A percentile compares a stretch with the other conserved stretches of the same genome.
Conservation (phyloP, 2,329 filamentous ascomycete species). For the Calonectria fujianensis region DNA sequence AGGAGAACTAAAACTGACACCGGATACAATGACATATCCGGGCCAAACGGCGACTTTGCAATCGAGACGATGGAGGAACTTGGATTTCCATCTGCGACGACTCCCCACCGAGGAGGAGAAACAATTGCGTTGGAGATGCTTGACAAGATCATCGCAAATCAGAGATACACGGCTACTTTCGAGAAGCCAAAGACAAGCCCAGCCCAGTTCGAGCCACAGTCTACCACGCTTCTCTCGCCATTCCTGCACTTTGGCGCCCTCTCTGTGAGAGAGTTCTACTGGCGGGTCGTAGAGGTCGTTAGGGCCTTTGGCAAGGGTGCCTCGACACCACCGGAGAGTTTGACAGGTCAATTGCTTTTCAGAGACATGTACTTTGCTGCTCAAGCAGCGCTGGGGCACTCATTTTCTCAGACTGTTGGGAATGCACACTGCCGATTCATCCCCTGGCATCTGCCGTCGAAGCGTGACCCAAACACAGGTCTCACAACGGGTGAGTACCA, state of each 20-base stretch:
- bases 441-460: slow-evolving; percentile 84
- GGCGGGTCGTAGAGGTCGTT: slow-evolving; percentile 79
- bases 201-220: slow-evolving; percentile 82
- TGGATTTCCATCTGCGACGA: slow-evolving; percentile 79
- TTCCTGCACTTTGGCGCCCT: slow-evolving; percentile 85
- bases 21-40: slow-evolving; percentile 77
- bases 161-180: slow-evolving; percentile 82
- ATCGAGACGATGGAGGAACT: slow-evolving; percentile 83
- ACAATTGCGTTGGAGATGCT: slow-evolving; percentile 76
- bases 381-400: slow-evolving; percentile 79
- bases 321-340: slow-evolving; percentile 79
- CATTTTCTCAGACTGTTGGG: slow-evolving; percentile 78
- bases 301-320: slow-evolving; percentile 73
- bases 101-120: slow-evolving; percentile 83
- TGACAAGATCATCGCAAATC: slow-evolving; percentile 75
- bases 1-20: slow-evolving; percentile 73
- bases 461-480: slow-evolving; percentile 66
- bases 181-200: slow-evolving; percentile 85
- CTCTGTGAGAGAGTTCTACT: slow-evolving; percentile 83
- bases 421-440: slow-evolving; percentile 84
- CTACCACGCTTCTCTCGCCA: slow-evolving; percentile 83
- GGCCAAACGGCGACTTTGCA: slow-evolving; percentile 80
- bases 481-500: slow-evolving; percentile 76
- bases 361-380: slow-evolving; percentile 90
- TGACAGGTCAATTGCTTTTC: slow-evolving; percentile 84